These are phyloP conservation scores for Cladorrhinum sp. DNA, from an alignment of 2,329 filamentous ascomycete species.

Conservation along the genomic window DNA sequence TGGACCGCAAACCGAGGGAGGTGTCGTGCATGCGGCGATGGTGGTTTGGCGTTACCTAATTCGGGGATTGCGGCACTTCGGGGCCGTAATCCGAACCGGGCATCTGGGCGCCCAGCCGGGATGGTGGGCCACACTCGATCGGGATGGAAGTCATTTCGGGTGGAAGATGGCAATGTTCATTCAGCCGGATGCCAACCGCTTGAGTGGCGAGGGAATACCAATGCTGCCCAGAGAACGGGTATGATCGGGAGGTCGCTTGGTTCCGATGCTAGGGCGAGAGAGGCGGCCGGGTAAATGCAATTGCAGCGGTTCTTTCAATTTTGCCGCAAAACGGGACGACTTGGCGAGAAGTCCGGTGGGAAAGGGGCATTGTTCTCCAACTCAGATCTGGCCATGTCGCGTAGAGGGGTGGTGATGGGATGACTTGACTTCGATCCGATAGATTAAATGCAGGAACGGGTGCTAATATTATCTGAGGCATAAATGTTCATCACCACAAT, in stretches of 20 bases:
- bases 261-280: slow-evolving; percentile 1
- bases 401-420: neutral
- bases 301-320: slow-evolving; percentile 6
- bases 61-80: neutral
- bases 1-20: neutral
- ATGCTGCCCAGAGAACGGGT: neutral
- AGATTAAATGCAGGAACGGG: slow-evolving; percentile 9
- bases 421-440: slow-evolving; percentile 1
- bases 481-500: neutral
- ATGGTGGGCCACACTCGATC: neutral
- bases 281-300: slow-evolving; percentile 9
- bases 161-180: slow-evolving; percentile 11
- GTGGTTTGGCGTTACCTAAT: slow-evolving; percentile 9
- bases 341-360: slow-evolving; percentile 1
- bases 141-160: slow-evolving; percentile 15
- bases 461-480: slow-evolving; percentile 7
- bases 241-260: slow-evolving; percentile 1
- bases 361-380: neutral
- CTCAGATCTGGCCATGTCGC: neutral
- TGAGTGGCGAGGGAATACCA: neutral
- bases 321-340: slow-evolving; percentile 2
- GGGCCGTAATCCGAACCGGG: slow-evolving; percentile 16
- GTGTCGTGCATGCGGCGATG: neutral
- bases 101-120: slow-evolving; percentile 2
- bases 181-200: slow-evolving; percentile 15